Conservation (phyloP, 306 rosid species). For the Gynostemma pentaphyllum region DNA sequence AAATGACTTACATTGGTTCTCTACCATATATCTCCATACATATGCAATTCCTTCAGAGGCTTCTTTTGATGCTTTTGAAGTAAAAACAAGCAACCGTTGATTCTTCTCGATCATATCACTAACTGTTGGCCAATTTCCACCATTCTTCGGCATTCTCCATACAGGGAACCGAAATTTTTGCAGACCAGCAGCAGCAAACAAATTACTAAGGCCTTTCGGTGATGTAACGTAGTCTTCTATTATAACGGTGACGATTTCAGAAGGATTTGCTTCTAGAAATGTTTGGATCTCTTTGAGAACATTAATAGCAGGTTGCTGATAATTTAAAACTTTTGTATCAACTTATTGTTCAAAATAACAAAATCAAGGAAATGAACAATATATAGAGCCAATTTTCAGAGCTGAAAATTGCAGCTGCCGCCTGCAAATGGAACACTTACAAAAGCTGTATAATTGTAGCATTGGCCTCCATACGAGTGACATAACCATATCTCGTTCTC, state of each 20-base stretch:
- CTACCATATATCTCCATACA: conserved; percentile 74
- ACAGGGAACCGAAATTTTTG: conserved; percentile 84
- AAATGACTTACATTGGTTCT: conserved; percentile 73
- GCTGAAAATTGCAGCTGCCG: not conserved
- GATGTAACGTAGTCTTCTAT: conserved; percentile 90
- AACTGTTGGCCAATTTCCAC: conserved; percentile 77
- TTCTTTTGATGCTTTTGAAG: conserved; percentile 68
- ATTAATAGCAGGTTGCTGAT: conserved; percentile 78
- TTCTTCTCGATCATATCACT: conserved; percentile 67
- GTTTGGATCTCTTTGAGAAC: conserved; percentile 63
- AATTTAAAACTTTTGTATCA: not conserved
- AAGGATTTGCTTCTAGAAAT: conserved; percentile 68
- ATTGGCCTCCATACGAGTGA: conserved; percentile 60
- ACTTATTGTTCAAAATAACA: not conserved
- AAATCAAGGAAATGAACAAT: not conserved
- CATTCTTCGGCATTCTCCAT: conserved; percentile 74
- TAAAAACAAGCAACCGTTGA: conserved; percentile 77
- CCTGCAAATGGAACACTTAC: conserved; percentile 34
- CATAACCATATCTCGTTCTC: conserved; percentile 76
- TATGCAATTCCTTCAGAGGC: conserved; percentile 88
- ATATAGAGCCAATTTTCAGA: not conserved
- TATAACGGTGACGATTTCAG: conserved; percentile 68
- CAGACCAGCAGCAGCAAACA: conserved; percentile 85
- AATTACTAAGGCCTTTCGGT: conserved; percentile 73
- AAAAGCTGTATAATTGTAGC: conserved; percentile 81